phyloP scores from a whole-genome alignment of 371 early-diverging fungal species.

The Mucor circinelloides region DNA sequence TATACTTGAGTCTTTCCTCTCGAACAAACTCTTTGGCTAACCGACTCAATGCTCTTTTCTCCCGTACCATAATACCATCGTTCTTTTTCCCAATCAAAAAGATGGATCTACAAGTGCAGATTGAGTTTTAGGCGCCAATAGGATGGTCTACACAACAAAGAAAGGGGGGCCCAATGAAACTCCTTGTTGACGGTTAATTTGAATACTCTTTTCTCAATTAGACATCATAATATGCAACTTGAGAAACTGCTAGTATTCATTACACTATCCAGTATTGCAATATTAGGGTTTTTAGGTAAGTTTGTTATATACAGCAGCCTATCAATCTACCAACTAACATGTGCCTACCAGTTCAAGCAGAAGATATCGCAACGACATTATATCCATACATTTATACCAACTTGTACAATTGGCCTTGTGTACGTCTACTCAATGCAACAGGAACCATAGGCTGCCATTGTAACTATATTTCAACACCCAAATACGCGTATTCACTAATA shows the following conservation, averaged over 20 bases:
- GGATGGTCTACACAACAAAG: too few species aligned
- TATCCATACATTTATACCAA: slow-evolving; percentile 59
- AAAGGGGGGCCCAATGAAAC: background rate
- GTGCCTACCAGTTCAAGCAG: slow-evolving; percentile 17
- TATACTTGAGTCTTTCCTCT: too few species aligned
- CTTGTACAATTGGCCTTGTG: slow-evolving; percentile 59
- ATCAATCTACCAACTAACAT: background rate
- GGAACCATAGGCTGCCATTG: slow-evolving; percentile 65
- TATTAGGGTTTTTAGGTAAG: background rate
- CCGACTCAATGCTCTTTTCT: too few species aligned
- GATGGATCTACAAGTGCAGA: too few species aligned
- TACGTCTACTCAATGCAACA: slow-evolving; percentile 62
- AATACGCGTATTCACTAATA: background rate
- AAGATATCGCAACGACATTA: slow-evolving; percentile 46
- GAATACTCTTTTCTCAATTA: background rate
- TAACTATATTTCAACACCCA: slow-evolving; percentile 13
- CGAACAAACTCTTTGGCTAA: too few species aligned
- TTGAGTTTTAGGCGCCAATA: too few species aligned
- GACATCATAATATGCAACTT: slow-evolving; percentile 8
- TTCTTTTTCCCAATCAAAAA: too few species aligned
- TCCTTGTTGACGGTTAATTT: background rate
- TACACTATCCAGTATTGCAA: slow-evolving; percentile 9
- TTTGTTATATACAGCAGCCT: background rate
- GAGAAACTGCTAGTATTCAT: slow-evolving; percentile 6
- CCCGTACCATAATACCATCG: too few species aligned